Evolutionary conservation across 208 protist genomes (phyloP).

Genomic region (Tritrichomonas musculus): DNA sequence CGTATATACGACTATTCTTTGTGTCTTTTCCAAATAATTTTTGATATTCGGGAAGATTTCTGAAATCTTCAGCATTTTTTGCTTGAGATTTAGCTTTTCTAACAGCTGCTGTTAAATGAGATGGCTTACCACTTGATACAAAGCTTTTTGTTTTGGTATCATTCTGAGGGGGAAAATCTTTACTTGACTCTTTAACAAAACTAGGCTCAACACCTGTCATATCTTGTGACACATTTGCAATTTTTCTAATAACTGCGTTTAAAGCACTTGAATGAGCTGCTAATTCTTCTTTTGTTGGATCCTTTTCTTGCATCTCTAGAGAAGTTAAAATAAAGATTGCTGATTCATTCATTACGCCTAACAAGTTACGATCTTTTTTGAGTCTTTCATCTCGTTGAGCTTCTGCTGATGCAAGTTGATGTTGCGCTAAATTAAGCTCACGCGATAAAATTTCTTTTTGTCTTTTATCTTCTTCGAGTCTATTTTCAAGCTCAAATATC

Average conservation of each 20-base stretch:
- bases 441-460: background rate
- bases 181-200: too few species aligned
- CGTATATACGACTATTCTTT: too few species aligned
- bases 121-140: too few species aligned
- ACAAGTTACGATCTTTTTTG: background rate
- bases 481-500: background rate
- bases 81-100: too few species aligned
- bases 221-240: background rate
- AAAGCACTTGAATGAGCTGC: background rate
- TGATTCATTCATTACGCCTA: background rate
- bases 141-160: too few species aligned
- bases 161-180: too few species aligned
- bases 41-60: too few species aligned
- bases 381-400: background rate
- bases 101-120: too few species aligned
- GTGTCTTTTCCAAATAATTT: too few species aligned
- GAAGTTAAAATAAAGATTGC: background rate
- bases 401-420: background rate
- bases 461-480: background rate
- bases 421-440: background rate
- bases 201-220: background rate
- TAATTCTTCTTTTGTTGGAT: slow-evolving; percentile 8
- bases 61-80: too few species aligned
- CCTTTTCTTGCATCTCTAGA: slow-evolving; percentile 12
- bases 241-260: slow-evolving; percentile 3